Base-by-base conservation (phyloP, 164 flowering plant species). In the Aristolochia californica region DNA sequence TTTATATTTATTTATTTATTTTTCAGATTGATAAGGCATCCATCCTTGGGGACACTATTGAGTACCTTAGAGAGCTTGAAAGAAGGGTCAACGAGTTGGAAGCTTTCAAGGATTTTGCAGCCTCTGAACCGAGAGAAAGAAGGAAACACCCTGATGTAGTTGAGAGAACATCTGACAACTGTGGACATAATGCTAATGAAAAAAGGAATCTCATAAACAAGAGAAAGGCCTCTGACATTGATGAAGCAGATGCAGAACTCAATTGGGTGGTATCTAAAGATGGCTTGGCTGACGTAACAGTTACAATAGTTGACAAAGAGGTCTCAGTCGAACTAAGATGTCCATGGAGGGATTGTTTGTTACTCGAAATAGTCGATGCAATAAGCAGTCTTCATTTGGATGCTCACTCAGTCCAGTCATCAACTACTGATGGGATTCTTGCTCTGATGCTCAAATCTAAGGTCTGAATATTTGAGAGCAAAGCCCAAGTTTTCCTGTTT, bases 131-230 rank as follows among this genome's bases (percentile, higher is more conserved):
- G 59, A 72, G 56, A 58, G 73, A 66, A 21, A 75, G 64, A 58
- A 82, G 67, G 55, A 81, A 74, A 59, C 58, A 65, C 53, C 64
- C 69, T 0, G 87, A 84, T 12, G 58, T 74, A 47, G 70, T 51
- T 2, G 87, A 91, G 67, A 75, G 81, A 63, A 80, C 78, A 44
- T 84, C 88, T 2, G 95, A 83, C 52, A 88, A 88, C 64, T 84
- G 77, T 23, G 75, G 77, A 26, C 50, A 56, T 23, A 70, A 61
- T 44, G 70, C 63, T 7, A 66, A 54, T 27, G 60, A 53, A 28
- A 73, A 66, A 66, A 77, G 72, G 59, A 44, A 66, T 15, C 59
- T 48, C 60, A 14, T 72, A 59, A 76, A 76, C 77, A 85, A 90
- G 78, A 81, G 98, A 52, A 88, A 85, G 62, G 88, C 83, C 54